A percentile compares a stretch with the other conserved stretches of the same genome.
Conservation (phyloP, 306 rosid species). For the Betula pendula region DNA sequence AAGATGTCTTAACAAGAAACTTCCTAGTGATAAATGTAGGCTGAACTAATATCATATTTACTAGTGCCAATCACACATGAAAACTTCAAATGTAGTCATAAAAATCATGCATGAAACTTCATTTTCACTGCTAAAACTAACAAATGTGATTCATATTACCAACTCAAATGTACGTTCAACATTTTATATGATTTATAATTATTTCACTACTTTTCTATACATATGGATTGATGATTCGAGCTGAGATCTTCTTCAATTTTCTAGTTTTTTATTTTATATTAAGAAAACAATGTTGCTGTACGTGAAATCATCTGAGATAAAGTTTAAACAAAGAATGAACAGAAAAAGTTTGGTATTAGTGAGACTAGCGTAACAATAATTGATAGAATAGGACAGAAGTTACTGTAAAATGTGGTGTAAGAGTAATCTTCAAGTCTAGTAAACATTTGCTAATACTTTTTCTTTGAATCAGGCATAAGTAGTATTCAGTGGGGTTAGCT, state of each 20-base stretch:
- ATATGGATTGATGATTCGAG: background rate
- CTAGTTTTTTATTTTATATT: no score
- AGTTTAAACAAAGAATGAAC: background rate
- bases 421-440: background rate
- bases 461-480: background rate
- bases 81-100: background rate
- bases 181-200: background rate
- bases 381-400: background rate
- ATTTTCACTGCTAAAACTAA: background rate
- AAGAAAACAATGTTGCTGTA: background rate
- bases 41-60: no score
- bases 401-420: background rate
- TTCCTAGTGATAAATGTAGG: no score
- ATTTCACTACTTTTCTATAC: background rate
- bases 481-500: background rate
- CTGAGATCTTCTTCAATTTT: background rate
- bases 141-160: background rate
- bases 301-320: background rate
- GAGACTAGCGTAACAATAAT: background rate
- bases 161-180: background rate
- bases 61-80: no score
- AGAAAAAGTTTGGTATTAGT: background rate
- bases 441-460: no score
- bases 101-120: background rate
- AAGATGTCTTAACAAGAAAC: no score